Evolutionary conservation across 345 rosid genomes (phyloP).

Genomic region (Erodium maritimum): DNA sequence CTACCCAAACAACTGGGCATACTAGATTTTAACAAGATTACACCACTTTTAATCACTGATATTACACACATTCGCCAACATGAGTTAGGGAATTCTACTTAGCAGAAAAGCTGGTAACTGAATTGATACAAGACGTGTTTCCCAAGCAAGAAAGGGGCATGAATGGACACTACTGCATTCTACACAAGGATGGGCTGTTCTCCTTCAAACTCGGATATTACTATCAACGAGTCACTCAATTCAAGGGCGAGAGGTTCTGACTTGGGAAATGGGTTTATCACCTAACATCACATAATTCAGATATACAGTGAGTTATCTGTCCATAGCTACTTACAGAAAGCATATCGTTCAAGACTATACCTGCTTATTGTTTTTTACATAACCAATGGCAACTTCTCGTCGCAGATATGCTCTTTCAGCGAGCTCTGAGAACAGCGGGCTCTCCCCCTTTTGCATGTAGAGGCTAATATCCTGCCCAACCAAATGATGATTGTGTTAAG

Average conservation of each 20-base stretch:
- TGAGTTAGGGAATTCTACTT: no score
- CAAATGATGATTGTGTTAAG: background rate
- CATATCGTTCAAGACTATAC: slow-evolving; percentile 11
- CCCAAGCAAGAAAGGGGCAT: background rate
- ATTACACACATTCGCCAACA: no score
- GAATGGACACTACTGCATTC: background rate
- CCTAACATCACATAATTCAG: slow-evolving; percentile 43
- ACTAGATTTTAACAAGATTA: no score
- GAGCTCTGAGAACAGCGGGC: slow-evolving; percentile 65
- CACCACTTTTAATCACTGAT: no score
- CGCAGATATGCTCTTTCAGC: slow-evolving; percentile 70
- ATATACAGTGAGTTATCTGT: background rate
- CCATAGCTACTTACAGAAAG: background rate
- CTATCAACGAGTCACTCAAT: slow-evolving; percentile 57
- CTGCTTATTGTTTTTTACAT: slow-evolving; percentile 59
- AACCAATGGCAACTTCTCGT: slow-evolving; percentile 84
- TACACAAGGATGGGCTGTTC: slow-evolving; percentile 32
- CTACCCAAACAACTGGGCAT: no score
- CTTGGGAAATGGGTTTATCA: slow-evolving; percentile 67
- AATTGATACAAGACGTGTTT: background rate
- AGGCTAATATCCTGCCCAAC: slow-evolving; percentile 53
- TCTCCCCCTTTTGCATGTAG: slow-evolving; percentile 79
- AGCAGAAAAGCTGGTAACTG: no score
- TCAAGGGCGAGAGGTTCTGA: slow-evolving; percentile 45
- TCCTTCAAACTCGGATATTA: slow-evolving; percentile 91